These are phyloP conservation scores for Whalleya microplaca DNA, from an alignment of 2,329 filamentous ascomycete genomes.

Conservation along the genomic window DNA sequence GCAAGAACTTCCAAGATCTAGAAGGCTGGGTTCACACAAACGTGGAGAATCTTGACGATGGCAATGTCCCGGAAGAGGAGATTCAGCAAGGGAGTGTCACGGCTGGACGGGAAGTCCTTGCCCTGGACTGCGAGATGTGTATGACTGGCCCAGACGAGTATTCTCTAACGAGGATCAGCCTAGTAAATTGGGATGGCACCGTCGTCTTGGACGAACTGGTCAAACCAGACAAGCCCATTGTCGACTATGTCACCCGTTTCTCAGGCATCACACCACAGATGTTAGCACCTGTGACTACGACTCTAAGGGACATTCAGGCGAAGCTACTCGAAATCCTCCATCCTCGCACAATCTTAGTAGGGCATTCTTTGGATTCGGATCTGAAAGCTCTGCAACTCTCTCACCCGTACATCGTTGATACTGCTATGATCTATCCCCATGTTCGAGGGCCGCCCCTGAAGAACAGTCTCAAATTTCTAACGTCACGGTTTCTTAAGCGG, in stretches of 20 bases:
- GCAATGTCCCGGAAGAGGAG: conserved; percentile 67
- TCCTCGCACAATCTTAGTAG: conserved; percentile 73
- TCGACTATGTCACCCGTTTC: conserved; percentile 87
- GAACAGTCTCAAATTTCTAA: conserved; percentile 86
- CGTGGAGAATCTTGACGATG: conserved; percentile 69
- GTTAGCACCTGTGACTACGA: conserved; percentile 82
- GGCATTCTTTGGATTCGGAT: conserved; percentile 82
- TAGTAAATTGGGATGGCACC: conserved; percentile 83
- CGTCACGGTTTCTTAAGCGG: conserved; percentile 81
- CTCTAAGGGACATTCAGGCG: conserved; percentile 78
- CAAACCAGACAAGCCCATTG: conserved; percentile 85
- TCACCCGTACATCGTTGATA: conserved; percentile 94
- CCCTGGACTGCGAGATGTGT: conserved; percentile 98
- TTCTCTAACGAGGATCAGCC: conserved; percentile 85
- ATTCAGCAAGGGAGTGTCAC: conserved; percentile 83
- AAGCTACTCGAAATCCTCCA: conserved; percentile 74
- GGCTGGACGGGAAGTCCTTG: conserved; percentile 76
- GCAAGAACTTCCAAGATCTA: conserved; percentile 56
- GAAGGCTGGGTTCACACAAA: conserved; percentile 83
- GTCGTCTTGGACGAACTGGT: conserved; percentile 88
- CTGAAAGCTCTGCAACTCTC: conserved; percentile 82
- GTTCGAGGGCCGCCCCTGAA: conserved; percentile 88
- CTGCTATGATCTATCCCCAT: conserved; percentile 86
- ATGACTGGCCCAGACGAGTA: conserved; percentile 79
- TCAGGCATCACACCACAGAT: conserved; percentile 91